Percentiles rank a stretch among this genome's conserved stretches.
These are phyloP conservation scores for Tephrocybe sp. DNA, from an alignment of 768 basidiomycete species.

Conservation along the genomic window DNA sequence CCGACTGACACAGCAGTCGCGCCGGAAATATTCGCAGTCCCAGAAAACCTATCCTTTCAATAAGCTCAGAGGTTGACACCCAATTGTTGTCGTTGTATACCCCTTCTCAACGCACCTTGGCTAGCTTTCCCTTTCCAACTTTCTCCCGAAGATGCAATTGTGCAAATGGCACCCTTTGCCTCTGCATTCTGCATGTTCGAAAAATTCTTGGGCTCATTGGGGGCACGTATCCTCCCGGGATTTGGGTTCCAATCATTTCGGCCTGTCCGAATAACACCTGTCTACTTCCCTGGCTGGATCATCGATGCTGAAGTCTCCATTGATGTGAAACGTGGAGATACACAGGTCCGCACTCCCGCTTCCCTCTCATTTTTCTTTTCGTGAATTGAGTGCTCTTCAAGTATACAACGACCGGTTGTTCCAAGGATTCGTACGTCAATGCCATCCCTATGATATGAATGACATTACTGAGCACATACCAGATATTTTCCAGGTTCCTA, in stretches of 20 bases:
- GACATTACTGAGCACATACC: constrained; percentile 15
- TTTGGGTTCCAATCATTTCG: constrained; percentile 36
- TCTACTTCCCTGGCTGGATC: constrained; percentile 66
- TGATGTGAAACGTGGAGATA: constrained; percentile 25
- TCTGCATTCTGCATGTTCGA: constrained; percentile 23
- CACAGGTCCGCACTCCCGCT: constrained; percentile 22
- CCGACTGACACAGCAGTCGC: constrained; percentile 3
- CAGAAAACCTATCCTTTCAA: constrained; percentile 27
- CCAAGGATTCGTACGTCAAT: constrained; percentile 46
- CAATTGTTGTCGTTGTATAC: too few species aligned
- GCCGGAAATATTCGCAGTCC: constrained; percentile 7
- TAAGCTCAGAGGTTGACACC: constrained; percentile 36
- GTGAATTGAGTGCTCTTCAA: constrained; percentile 11
- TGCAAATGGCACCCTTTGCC: constrained; percentile 33
- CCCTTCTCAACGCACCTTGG: background rate
- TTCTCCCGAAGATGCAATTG: constrained; percentile 43
- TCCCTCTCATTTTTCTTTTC: background rate
- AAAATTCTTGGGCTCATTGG: constrained; percentile 24
- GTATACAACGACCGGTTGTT: constrained; percentile 32
- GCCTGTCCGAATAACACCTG: constrained; percentile 46
- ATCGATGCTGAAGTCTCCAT: constrained; percentile 52
- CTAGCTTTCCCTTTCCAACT: constrained; percentile 53
- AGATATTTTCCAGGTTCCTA: constrained; percentile 46
- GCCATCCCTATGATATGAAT: background rate
- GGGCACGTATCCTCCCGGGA: constrained; percentile 36